A percentile compares a stretch with the other conserved stretches of the same genome.
These are phyloP conservation scores for Talaromyces marneffei DNA, from an alignment of 2,329 filamentous ascomycete genomes.

Conservation along the genomic window DNA sequence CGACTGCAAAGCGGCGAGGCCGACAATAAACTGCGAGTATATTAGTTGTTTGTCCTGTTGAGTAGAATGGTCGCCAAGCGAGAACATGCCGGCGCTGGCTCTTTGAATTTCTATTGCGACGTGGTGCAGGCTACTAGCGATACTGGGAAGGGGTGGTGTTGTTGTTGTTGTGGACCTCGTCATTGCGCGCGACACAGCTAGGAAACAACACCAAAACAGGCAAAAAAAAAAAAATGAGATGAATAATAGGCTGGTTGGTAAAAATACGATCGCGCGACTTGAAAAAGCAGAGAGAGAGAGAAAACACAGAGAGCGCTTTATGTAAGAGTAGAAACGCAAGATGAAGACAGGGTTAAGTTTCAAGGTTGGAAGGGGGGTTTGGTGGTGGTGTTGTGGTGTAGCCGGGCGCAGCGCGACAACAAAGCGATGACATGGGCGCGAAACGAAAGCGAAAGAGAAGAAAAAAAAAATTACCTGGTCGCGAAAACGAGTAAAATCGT, in stretches of 20 bases:
- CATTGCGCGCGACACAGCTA: slow-evolving; percentile 1
- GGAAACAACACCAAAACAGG: background rate
- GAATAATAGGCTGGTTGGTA: background rate
- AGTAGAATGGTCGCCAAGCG: background rate
- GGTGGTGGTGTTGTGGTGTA: background rate
- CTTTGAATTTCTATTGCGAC: slow-evolving; percentile 12
- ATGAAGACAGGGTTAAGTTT: background rate
- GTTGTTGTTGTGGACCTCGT: background rate
- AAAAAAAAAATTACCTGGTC: slow-evolving; percentile 59
- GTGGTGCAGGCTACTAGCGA: background rate
- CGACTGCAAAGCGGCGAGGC: slow-evolving; percentile 71
- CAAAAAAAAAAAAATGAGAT: background rate
- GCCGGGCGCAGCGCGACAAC: background rate
- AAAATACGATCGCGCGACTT: background rate
- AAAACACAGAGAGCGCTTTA: background rate
- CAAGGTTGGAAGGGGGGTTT: background rate
- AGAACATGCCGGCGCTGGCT: slow-evolving; percentile 11
- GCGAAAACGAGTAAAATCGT: slow-evolving; percentile 72
- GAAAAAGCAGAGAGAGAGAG: background rate
- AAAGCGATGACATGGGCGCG: background rate
- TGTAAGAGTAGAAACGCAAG: background rate
- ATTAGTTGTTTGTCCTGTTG: slow-evolving; percentile 22
- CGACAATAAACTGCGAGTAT: slow-evolving; percentile 60
- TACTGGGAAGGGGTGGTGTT: background rate
- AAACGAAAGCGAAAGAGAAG: background rate